Base-by-base conservation (phyloP, 2,329 filamentous ascomycete species). In the Pyrenochaeta sp. region DNA sequence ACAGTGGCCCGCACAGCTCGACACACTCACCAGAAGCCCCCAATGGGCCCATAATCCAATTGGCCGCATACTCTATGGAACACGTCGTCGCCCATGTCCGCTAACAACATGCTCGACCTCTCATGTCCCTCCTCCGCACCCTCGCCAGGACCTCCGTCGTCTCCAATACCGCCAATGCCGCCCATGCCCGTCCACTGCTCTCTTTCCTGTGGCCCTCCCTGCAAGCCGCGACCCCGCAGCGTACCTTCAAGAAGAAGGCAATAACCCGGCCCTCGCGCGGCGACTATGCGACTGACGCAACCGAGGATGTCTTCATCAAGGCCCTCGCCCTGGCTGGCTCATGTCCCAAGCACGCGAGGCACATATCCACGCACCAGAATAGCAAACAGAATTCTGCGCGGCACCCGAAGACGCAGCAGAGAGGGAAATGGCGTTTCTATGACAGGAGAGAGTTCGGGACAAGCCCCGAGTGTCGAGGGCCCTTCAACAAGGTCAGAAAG, bases 91-190 rank as follows among this genome's bases (percentile, higher is more conserved):
- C 41, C 30, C 28, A 39, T 50, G 42, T 44, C 50, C 51, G 43
- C 59, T 67, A 72, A 73, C 81, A 84, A 76, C 60, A 86, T 86
- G 83, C 78, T 72, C 75, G 74, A 69, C 74, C 65, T 79, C 80
- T 81, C 81, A 86, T 87, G 84, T 83, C 80, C 81, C 74, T 78
- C 74, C 69, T 80, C 74, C 77, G 76, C 73, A 74, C 74, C 72
- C 75, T 78, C 71, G 74, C 78, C 68, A 75, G 77, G 76, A 72
- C 73, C 72, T 73, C 74, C 68, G 66, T 74, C 66, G 68, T 73
- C 70, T 73, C 75, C 51, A 75, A 74, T 69, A 67, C 74, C 72
- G 65, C 63, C 53, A 45, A 55, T 41, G 28, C 52, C 28, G 65
- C 63, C 53, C 47, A 55, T 41, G 28, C 52, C 28, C 56, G 55